Evolutionary conservation across 148 eudicot genomes (phyloP), one percentile per base, ranked within the genome.

Genomic region (Euryodendron excelsum): DNA sequence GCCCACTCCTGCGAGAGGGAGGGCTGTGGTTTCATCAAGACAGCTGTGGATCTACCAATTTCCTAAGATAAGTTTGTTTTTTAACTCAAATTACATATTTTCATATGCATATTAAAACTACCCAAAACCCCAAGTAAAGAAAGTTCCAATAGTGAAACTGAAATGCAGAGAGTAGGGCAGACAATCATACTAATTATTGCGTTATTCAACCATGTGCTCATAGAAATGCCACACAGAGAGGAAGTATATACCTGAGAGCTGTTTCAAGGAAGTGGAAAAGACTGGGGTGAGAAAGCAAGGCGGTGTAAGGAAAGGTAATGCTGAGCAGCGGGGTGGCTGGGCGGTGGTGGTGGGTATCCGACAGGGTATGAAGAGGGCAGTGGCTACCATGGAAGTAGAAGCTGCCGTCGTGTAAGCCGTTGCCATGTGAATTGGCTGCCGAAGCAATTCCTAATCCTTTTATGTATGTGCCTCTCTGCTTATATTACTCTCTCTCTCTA

Each of bases 381-480:
- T 80, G 72, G 96, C 84, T 80, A 93, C 93, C 96, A 90, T 87
- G 77, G 97, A 89, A 71, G 94, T 67, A 63, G 77, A 72, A 41
- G 76, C 69, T 56, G 83, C 80, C 72, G 81, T 70, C 37, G 92
- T n/a, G n/a, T n/a, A n/a, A n/a, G n/a, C n/a, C n/a, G n/a, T n/a
- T n/a, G n/a, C 88, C 87, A 86, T 88, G 64, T 21, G 50, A 56
- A 48, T 41, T 41, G 45, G 45, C 45, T 41, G 45, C 45, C 45
- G 7, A 41, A 41, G 45, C 45, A 41, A 41, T 41, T 41, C 45
- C 45, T 9, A 13, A 25, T 10, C 74, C 61, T 39, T 55, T 41
- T 41, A 4, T 41, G 45, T 41, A 5, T 41, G 45, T 41, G 45
- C 8, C n/a, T n/a, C 45, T 41, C 45, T 41, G 45, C 45, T 41